Conservation (phyloP, 1,284 basidiomycete species). For the Microbotryum scabiosae region DNA sequence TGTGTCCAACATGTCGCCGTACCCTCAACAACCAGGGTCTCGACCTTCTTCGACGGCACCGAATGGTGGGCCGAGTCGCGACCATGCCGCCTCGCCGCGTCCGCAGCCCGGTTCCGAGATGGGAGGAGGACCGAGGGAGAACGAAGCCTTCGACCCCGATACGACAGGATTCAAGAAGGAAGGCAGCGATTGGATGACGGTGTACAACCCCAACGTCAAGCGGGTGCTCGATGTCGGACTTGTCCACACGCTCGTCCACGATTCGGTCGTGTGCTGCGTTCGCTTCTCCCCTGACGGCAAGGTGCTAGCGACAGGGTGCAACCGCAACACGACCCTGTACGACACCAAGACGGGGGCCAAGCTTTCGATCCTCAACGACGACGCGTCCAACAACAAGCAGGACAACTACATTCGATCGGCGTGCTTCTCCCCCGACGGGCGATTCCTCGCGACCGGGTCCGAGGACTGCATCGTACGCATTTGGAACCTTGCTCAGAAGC, state of each 20-base stretch:
- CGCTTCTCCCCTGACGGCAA: conserved; percentile 82
- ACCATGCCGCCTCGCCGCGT: no score
- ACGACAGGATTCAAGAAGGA: conserved; percentile 58
- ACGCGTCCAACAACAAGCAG: conserved; percentile 49
- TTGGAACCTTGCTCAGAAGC: conserved; percentile 73
- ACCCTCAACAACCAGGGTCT: conserved; percentile 1
- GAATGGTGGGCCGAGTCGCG: neutral
- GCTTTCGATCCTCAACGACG: conserved; percentile 67
- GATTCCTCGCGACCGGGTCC: conserved; percentile 68
- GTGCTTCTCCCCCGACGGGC: conserved; percentile 74
- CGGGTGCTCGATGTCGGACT: conserved; percentile 75
- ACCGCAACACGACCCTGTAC: conserved; percentile 80
- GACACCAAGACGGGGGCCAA: conserved; percentile 75
- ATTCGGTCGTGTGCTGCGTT: conserved; percentile 89
- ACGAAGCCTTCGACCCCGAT: conserved; percentile 43
- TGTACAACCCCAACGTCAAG: conserved; percentile 81
- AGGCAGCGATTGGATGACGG: conserved; percentile 87
- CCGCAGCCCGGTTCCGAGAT: no score
- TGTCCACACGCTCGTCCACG: conserved; percentile 84
- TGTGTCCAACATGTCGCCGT: no score
- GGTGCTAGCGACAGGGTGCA: conserved; percentile 81
- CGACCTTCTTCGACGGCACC: conserved; percentile 19
- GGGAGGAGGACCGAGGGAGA: neutral
- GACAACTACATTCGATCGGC: conserved; percentile 78
- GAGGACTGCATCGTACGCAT: conserved; percentile 76